Conservation (phyloP, 2,329 filamentous ascomycete genomes). For the Alternaria brassicicola region DNA sequence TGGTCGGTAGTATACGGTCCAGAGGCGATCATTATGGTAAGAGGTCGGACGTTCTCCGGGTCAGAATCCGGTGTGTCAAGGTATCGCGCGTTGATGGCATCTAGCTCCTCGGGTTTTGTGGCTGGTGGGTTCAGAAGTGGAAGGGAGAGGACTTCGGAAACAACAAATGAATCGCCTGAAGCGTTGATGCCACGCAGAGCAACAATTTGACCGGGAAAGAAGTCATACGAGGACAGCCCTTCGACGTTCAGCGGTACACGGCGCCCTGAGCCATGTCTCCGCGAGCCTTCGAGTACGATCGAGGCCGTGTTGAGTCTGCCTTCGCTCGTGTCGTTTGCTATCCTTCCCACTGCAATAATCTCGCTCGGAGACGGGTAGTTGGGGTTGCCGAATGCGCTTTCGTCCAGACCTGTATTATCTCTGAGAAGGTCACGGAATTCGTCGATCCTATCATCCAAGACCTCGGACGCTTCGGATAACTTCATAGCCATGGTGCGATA, state of each 20-base stretch:
- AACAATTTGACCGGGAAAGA: conserved; percentile 95
- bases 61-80: conserved; percentile 65
- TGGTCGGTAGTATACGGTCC: conserved; percentile 93
- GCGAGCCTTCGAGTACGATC: conserved; percentile 84
- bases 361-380: conserved; percentile 83
- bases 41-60: conserved; percentile 61
- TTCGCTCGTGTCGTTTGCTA: conserved; percentile 85
- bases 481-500: conserved; percentile 98
- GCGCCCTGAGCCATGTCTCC: conserved; percentile 80
- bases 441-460: conserved; percentile 93
- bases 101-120: conserved; percentile 69
- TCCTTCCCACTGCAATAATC: conserved; percentile 87
- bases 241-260: conserved; percentile 81
- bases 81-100: conserved; percentile 71
- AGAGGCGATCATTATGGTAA: conserved; percentile 78
- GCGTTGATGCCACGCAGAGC: conserved; percentile 86
- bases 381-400: conserved; percentile 84
- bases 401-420: conserved; percentile 75
- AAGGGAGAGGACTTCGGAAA: conserved; percentile 74
- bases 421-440: conserved; percentile 79
- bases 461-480: conserved; percentile 86
- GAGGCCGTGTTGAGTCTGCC: conserved; percentile 86
- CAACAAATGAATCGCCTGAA: conserved; percentile 81
- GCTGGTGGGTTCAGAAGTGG: conserved; percentile 78
- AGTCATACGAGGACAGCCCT: conserved; percentile 71